Base-by-base conservation (phyloP, 2,329 filamentous ascomycete species). In the Exophiala calicioides region DNA sequence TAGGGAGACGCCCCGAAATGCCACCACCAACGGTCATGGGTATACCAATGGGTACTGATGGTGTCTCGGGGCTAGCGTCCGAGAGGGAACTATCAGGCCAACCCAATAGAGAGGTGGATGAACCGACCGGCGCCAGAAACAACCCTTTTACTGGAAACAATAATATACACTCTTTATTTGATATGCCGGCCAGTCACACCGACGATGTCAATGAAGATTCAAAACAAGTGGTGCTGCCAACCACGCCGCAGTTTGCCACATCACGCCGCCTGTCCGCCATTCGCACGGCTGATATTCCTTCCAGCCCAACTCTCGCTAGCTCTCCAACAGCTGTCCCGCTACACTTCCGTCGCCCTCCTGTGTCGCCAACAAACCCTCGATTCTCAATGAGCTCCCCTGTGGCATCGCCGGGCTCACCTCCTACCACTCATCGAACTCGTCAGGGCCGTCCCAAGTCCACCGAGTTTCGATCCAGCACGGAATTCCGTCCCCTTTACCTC, bases 401-500 rank as follows among this genome's bases (percentile, higher is more conserved):
- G 63, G 29, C 60, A 9, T 60, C 66, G 21, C 65, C 66, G n/a
- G 64, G 55, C 13, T 75, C 74, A 5, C 74, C 74, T 19, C 66
- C 64, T 5, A 60, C 65, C 15, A 58, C 63, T 12, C 36, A 60
- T 24, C 57, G 62, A n/a, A 62, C 64, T 9, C 68, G 73, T 23
- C 72, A 75, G 51, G 64, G 66, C 34, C 72, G 76, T 26, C 67
- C 71, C 1, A 69, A 67, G 41, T 80, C 77, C 1, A 68, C 70
- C 3, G 76, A 80, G 52, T 79, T 79, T 60, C 73, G 69, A 50
- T 68, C 67, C 26, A 70, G 67, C 13, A 79, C 79, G 44, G 88
- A 93, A 62, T 84, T 90, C 60, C 84, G 86, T 57, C 90, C 90
- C 0, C 71, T 96, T 6, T 91, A 87, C 66, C 81, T 95, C 16